Conservation (phyloP, 768 basidiomycete genomes). For the Russula foetens region DNA sequence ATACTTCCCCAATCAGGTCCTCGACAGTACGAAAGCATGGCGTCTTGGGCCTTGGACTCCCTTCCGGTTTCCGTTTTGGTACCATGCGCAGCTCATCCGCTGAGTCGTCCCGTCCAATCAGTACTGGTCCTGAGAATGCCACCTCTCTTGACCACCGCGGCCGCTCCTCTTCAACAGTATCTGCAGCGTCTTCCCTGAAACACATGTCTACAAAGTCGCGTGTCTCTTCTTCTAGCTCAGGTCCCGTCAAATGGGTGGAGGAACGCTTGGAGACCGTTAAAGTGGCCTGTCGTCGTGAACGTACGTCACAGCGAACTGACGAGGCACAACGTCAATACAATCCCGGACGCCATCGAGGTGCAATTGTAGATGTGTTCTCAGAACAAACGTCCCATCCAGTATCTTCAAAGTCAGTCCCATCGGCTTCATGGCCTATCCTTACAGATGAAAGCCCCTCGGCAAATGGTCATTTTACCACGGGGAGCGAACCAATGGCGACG, state of each 20-base stretch:
- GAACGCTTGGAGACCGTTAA: slow-evolving; percentile 39
- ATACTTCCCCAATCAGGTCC: neutral
- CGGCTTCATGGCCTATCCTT: slow-evolving; percentile 25
- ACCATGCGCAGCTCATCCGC: slow-evolving; percentile 15
- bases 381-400: slow-evolving; percentile 14
- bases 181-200: slow-evolving; percentile 38
- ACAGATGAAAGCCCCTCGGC: slow-evolving; percentile 45
- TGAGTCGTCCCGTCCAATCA: slow-evolving; percentile 25
- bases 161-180: slow-evolving; percentile 34
- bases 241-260: slow-evolving; percentile 47
- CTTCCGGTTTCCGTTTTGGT: slow-evolving; percentile 39
- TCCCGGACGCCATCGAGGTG: slow-evolving; percentile 47
- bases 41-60: slow-evolving; percentile 55
- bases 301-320: slow-evolving; percentile 25
- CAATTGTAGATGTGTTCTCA: slow-evolving; percentile 55
- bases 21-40: slow-evolving; percentile 35
- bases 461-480: slow-evolving; percentile 38
- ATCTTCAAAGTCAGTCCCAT: neutral
- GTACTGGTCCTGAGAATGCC: slow-evolving; percentile 20
- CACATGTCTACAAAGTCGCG: slow-evolving; percentile 38
- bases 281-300: slow-evolving; percentile 31
- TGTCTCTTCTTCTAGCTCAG: slow-evolving; percentile 30
- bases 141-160: slow-evolving; percentile 19
- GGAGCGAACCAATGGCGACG: slow-evolving; percentile 22
- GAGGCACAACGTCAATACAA: slow-evolving; percentile 37